Evolutionary conservation across 805 yeast species (phyloP), one percentile per base, ranked within the genome.

Genomic region (Myxozyma udenii): DNA sequence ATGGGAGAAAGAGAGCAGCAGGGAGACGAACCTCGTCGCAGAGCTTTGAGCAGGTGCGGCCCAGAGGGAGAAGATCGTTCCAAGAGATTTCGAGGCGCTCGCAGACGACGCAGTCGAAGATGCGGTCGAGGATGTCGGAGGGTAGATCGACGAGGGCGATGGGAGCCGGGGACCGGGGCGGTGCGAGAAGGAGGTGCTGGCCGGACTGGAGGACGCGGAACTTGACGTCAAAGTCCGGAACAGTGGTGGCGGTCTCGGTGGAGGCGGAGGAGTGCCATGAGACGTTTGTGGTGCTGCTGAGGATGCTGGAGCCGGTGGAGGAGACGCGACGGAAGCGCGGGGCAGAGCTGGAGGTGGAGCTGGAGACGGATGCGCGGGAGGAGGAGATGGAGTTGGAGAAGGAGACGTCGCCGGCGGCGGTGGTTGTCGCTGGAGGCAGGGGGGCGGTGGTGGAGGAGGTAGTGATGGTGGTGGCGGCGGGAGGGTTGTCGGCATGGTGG

Each of bases 1-100:
- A 9, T 5, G 21, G 12, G 37, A 45, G 4, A 16, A 45, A 12
- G 18, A 16, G 47, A 21, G 6, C 19, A 25, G 14, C 9, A 9
- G 21, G 26, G 16, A 9, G 21, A 40, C 51, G 7, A 32, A 52
- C 56, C 24, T 55, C 48, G 22, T 40, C 42, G 48, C 49, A 43
- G 21, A 55, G 54, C 33, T 39, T 48, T 23, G 47, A 28, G 35
- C 46, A 44, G 18, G 51, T 44, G 33, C 54, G 54, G 2, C 58
- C 58, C 2, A 55, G 47, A 16, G 58, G 44, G 7, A 55, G 46
- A 4, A 55, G 40, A 18, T 38, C 41, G 1, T 7, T 21, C 39
- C 39, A 32, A 18, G 33, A 36, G n/a, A 33, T 23, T 18, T 38
- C 55, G 18, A 39, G 46, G 23, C 41, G 41, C 36, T 41, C 47